A percentile compares a stretch with the other conserved stretches of the same genome.
Conservation (phyloP, 176 grass and related monocot species). For the Juncus inflexus region DNA sequence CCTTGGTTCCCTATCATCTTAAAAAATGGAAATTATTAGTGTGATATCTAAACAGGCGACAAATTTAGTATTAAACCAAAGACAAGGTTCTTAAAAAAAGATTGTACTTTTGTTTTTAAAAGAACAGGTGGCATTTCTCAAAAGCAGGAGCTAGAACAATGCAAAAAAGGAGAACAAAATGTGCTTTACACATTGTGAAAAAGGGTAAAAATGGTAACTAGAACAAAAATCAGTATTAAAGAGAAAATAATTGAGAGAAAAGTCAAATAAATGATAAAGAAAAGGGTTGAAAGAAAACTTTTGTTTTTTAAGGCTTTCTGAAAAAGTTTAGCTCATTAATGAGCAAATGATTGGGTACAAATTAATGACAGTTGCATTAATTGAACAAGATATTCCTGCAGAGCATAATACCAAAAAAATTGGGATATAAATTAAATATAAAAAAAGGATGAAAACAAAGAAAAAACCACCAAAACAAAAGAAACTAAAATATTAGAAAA, state of each 20-base stretch:
- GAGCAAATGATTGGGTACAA: constrained; percentile 54
- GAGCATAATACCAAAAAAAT: too few relatives aligned
- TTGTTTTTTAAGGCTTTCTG: neutral
- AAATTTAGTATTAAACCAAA: neutral
- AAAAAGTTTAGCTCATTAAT: constrained; percentile 42
- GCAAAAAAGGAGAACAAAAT: constrained; percentile 31
- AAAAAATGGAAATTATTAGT: too few relatives aligned
- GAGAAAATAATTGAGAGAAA: neutral
- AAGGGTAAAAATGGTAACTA: constrained; percentile 10
- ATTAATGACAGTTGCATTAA: constrained; percentile 1
- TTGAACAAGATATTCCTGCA: too few relatives aligned
- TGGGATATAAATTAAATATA: too few relatives aligned
- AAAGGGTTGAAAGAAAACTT: constrained; percentile 4
- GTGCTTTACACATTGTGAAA: neutral
- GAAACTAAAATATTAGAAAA: too few relatives aligned
- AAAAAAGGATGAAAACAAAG: too few relatives aligned
- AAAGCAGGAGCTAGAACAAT: neutral
- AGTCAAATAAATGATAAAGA: too few relatives aligned
- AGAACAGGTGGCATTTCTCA: neutral
- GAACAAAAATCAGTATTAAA: constrained; percentile 26
- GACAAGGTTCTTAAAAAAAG: neutral
- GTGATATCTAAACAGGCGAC: too few relatives aligned
- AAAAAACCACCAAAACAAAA: too few relatives aligned
- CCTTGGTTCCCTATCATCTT: too few relatives aligned
- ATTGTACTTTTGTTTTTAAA: too few relatives aligned